Base-by-base conservation (phyloP, 2,329 filamentous ascomycete genomes). In the Aspergillus oerlinghausenensis region DNA sequence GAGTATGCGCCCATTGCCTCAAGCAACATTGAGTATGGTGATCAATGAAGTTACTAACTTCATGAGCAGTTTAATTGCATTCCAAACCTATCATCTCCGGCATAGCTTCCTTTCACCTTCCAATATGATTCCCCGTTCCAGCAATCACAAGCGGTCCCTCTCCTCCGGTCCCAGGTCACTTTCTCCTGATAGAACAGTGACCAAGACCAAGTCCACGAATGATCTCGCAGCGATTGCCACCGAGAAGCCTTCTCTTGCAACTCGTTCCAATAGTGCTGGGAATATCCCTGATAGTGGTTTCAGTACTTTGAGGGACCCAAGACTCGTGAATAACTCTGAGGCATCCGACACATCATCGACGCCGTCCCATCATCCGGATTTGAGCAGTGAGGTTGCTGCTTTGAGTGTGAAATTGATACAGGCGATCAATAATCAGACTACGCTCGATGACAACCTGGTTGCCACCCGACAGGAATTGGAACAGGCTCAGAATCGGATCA, bases 321-420 rank as follows among this genome's bases (percentile, higher is more conserved):
- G 77, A 54, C 70, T 73, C 47, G 64, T 69, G 14, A 70, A 67
- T 60, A 66, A 61, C 21, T 62, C 68, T 26, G 73, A 77, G 59
- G 63, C 73, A 32, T 73, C 73, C 50, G 63, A 70, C 52, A 67
- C 71, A 6, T 62, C 65, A 17, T 72, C 73, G 26, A 67, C 69
- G 6, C 63, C 68, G 35, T 67, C 71, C 7, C 76, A 75, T 60
- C 82, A 86, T 64, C 83, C 83, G 21, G 85, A 88, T 65, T 70
- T 88, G 47, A 87, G 82, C 70, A 80, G 81, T 63, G 94, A 97
- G 75, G 90, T 99, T 28, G 90, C 93, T 7, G 86, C 90, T 6
- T 80, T 99, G 32, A 97, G 92, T 75, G 93, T 92, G 50, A 99
- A 99, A 74, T 85, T 99, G 61, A 93, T 99, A 66, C 93, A 94